Conservation (phyloP, 768 basidiomycete genomes). For the Lactarius vividus region DNA sequence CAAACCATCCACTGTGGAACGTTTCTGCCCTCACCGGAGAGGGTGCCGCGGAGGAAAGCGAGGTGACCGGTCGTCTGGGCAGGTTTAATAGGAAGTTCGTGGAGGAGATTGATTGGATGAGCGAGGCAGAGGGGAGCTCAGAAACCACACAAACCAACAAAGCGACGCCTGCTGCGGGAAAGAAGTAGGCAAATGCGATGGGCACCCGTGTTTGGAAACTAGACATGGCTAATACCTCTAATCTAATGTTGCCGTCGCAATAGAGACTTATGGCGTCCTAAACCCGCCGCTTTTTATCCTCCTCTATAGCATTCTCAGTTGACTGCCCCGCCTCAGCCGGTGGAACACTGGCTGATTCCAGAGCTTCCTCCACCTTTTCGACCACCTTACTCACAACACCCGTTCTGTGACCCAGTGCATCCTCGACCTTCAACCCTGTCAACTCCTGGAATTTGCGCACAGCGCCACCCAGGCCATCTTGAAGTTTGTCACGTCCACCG, state of each 20-base stretch:
- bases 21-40: constrained; percentile 48
- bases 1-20: constrained; percentile 88
- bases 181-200: constrained; percentile 6
- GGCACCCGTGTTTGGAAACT: constrained; percentile 4
- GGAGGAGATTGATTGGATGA: constrained; percentile 40
- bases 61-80: constrained; percentile 73
- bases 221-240: constrained; percentile 17
- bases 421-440: constrained; percentile 60
- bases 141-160: background rate
- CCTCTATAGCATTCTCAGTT: constrained; percentile 1
- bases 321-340: background rate
- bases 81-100: constrained; percentile 76
- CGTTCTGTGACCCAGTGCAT: constrained; percentile 18
- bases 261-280: background rate
- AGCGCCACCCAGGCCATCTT: constrained; percentile 43
- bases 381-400: constrained; percentile 11
- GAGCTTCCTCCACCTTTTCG: constrained; percentile 25
- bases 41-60: constrained; percentile 61
- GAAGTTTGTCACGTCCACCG: constrained; percentile 45
- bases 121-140: constrained; percentile 20
- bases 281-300: background rate
- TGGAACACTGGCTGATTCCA: constrained; percentile 3
- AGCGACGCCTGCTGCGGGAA: constrained; percentile 1
- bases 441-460: constrained; percentile 59
- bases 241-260: constrained; percentile 13